Evolutionary conservation across 345 rosid species (phyloP).

Genomic region (Eucalyptus tenuipes): DNA sequence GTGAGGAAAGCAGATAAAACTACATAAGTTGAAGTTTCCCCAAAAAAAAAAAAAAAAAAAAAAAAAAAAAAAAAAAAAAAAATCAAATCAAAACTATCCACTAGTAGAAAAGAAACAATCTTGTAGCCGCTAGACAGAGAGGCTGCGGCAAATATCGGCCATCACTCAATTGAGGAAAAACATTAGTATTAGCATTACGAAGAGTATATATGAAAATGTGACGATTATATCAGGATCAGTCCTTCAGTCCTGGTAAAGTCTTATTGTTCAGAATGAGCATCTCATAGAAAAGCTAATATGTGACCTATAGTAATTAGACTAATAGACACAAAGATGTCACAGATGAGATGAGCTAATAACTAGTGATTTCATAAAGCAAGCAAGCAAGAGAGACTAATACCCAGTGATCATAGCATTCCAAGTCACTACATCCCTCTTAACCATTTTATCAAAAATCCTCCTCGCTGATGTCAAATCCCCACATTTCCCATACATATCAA

Average conservation of each 20-base stretch:
- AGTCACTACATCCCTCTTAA: slow-evolving; percentile 42
- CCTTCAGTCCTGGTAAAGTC: not conserved
- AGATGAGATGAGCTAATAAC: not conserved
- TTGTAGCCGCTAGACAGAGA: not conserved
- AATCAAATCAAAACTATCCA: not conserved
- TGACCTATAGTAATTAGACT: not conserved
- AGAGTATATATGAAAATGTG: not conserved
- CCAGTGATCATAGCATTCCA: slow-evolving; percentile 94
- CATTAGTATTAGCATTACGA: not conserved
- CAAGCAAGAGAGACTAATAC: slow-evolving; percentile 16
- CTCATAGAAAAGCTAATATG: not conserved
- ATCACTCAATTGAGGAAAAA: not conserved
- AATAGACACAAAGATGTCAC: not conserved
- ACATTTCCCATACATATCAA: slow-evolving; percentile 79
- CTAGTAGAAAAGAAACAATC: not conserved
- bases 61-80: not conserved
- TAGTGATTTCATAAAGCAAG: not conserved
- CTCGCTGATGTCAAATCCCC: slow-evolving; percentile 61
- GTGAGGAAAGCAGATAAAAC: not conserved
- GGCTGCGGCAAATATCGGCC: not conserved
- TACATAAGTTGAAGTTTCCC: not conserved
- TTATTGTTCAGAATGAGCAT: not conserved
- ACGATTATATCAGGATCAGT: not conserved
- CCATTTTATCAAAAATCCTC: slow-evolving; percentile 57
- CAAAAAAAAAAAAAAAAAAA: not conserved